A percentile compares a stretch with the other conserved stretches of the same genome.
Evolutionary conservation across 2,329 filamentous ascomycete genomes (phyloP).

Genomic region (Endothia cerciana): DNA sequence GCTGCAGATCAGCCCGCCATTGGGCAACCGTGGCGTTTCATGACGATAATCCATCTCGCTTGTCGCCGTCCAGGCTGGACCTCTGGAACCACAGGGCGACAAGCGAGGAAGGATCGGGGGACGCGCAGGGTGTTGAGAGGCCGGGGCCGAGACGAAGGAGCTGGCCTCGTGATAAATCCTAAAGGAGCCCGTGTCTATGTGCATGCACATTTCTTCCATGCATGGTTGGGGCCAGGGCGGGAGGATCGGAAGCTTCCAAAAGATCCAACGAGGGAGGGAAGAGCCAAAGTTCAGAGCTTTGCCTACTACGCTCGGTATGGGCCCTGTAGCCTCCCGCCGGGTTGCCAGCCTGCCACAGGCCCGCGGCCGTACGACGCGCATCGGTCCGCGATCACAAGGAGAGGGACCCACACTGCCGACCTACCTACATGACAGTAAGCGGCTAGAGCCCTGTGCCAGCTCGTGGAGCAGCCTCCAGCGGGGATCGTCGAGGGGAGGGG

Average conservation of each 20-base stretch:
- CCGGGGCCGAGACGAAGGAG: slow-evolving; percentile 7
- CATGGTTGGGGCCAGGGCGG: neutral
- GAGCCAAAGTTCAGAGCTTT: neutral
- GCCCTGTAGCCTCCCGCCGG: slow-evolving; percentile 6
- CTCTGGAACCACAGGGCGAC: neutral
- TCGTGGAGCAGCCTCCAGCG: slow-evolving; percentile 3
- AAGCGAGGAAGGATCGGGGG: slow-evolving; percentile 7
- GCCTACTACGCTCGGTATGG: neutral
- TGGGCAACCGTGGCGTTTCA: slow-evolving; percentile 1
- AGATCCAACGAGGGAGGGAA: neutral
- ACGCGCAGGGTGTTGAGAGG: slow-evolving; percentile 9
- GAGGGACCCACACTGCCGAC: slow-evolving; percentile 1
- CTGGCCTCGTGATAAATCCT: slow-evolving; percentile 10
- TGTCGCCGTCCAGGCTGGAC: slow-evolving; percentile 7
- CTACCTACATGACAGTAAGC: too few species aligned
- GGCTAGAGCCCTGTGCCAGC: slow-evolving; percentile 1
- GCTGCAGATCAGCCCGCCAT: slow-evolving; percentile 10
- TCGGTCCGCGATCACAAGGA: slow-evolving; percentile 18
- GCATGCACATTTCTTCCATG: neutral
- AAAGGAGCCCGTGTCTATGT: neutral
- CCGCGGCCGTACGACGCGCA: slow-evolving; percentile 8
- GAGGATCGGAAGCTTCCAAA: neutral
- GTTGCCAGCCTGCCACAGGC: neutral
- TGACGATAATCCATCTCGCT: slow-evolving; percentile 8
- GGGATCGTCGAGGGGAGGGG: neutral